Evolutionary conservation across 352 stramenopile species (phyloP).

Genomic region (Pythium diclinum): DNA sequence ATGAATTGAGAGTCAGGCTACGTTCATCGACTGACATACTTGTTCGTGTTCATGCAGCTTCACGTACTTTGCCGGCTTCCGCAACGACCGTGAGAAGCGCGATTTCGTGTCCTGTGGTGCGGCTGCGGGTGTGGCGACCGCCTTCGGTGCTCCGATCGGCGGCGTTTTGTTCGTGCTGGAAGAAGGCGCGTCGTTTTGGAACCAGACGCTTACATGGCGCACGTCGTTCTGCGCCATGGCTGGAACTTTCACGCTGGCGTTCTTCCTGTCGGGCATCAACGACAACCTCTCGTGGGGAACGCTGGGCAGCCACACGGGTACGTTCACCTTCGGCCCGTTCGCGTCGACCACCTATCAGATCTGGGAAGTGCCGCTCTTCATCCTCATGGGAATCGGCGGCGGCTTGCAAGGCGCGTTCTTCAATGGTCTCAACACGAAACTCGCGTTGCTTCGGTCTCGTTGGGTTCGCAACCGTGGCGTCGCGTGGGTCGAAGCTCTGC

Average conservation of each 20-base stretch:
- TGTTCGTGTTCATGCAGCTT: constrained; percentile 37
- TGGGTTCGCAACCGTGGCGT: constrained; percentile 59
- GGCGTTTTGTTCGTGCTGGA: constrained; percentile 83
- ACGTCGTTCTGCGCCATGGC: constrained; percentile 87
- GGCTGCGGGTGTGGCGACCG: constrained; percentile 83
- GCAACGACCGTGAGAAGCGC: constrained; percentile 87
- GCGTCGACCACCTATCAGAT: constrained; percentile 78
- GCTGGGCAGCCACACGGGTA: constrained; percentile 65
- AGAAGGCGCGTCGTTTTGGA: constrained; percentile 87
- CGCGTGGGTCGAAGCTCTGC: constrained; percentile 54
- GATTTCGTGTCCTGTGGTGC: constrained; percentile 88
- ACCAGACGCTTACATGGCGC: constrained; percentile 77
- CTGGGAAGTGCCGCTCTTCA: constrained; percentile 84
- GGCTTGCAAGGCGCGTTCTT: constrained; percentile 85
- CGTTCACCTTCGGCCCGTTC: constrained; percentile 72
- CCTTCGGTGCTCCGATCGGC: constrained; percentile 90
- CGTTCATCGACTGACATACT: not conserved
- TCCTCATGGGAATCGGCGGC: constrained; percentile 82
- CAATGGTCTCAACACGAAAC: constrained; percentile 59
- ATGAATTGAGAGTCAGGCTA: not conserved
- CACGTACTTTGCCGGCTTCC: constrained; percentile 85
- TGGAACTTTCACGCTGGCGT: constrained; percentile 82
- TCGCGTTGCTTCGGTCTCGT: constrained; percentile 46
- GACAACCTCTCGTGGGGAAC: constrained; percentile 72
- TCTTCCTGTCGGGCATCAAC: constrained; percentile 77